Evolutionary conservation across 306 rosid species (phyloP).

Genomic region (Trifolium subterraneum): DNA sequence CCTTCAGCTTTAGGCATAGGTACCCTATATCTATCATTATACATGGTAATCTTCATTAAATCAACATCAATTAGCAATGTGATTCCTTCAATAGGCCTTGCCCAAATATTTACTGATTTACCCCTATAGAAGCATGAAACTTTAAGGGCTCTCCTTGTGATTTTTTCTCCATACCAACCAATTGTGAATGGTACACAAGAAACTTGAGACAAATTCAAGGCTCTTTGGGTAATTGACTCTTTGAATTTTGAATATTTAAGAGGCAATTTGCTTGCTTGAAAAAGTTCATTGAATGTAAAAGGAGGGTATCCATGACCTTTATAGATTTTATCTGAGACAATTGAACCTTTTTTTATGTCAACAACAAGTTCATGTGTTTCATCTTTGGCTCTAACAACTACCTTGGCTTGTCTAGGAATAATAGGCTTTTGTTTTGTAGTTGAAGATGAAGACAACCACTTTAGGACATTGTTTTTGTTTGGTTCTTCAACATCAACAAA

Average conservation of each 20-base stretch:
- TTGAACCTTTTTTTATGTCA: constrained; percentile 56
- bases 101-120: constrained; percentile 67
- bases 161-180: constrained; percentile 81
- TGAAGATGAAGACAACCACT: constrained; percentile 71
- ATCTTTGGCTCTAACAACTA: constrained; percentile 68
- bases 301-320: constrained; percentile 84
- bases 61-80: constrained; percentile 66
- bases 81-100: constrained; percentile 89
- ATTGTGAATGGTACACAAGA: constrained; percentile 83
- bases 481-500: constrained; percentile 80
- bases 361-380: constrained; percentile 67
- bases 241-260: constrained; percentile 59
- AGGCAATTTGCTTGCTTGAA: constrained; percentile 73
- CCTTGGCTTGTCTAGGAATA: constrained; percentile 71
- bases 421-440: constrained; percentile 28
- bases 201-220: constrained; percentile 72
- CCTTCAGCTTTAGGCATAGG: constrained; percentile 86
- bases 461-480: constrained; percentile 66
- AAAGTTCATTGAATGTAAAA: constrained; percentile 66
- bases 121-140: constrained; percentile 70
- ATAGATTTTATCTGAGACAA: constrained; percentile 61
- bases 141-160: constrained; percentile 66
- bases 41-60: constrained; percentile 63
- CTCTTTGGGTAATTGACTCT: constrained; percentile 59
- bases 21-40: constrained; percentile 59